phyloP scores from a whole-genome alignment of 2,329 filamentous ascomycete species.

The Geosmithia morbida region DNA sequence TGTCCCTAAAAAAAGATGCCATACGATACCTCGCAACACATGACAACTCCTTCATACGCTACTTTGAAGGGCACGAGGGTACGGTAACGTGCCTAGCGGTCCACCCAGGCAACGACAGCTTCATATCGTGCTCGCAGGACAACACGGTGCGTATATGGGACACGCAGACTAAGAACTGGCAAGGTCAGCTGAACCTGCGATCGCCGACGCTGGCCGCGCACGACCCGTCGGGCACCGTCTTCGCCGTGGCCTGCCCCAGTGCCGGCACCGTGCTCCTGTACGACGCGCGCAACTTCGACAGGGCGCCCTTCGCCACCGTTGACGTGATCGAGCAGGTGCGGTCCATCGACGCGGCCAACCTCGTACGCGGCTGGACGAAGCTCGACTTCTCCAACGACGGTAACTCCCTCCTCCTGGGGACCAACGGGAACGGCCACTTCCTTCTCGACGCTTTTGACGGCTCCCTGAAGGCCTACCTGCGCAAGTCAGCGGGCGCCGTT shows the following conservation, averaged over 20 bases:
- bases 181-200: constrained; percentile 67
- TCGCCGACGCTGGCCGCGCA: constrained; percentile 75
- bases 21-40: constrained; percentile 82
- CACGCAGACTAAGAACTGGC: constrained; percentile 62
- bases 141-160: constrained; percentile 91
- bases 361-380: constrained; percentile 66
- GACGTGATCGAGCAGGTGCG: constrained; percentile 52
- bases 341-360: constrained; percentile 38
- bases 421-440: constrained; percentile 74
- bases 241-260: constrained; percentile 73
- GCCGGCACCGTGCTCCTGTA: constrained; percentile 77
- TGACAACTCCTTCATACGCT: constrained; percentile 91
- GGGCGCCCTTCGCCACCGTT: constrained; percentile 75
- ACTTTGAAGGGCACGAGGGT: constrained; percentile 82
- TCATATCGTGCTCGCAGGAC: constrained; percentile 83
- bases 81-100: constrained; percentile 73
- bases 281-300: constrained; percentile 87
- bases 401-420: constrained; percentile 71
- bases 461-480: constrained; percentile 59
- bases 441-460: constrained; percentile 89
- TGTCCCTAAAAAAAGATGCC: no score
- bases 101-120: constrained; percentile 77
- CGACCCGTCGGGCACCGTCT: constrained; percentile 83
- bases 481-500: constrained; percentile 38
- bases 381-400: constrained; percentile 96